Base-by-base conservation (phyloP, 352 stramenopile species). In the Phytopythium litorale region DNA sequence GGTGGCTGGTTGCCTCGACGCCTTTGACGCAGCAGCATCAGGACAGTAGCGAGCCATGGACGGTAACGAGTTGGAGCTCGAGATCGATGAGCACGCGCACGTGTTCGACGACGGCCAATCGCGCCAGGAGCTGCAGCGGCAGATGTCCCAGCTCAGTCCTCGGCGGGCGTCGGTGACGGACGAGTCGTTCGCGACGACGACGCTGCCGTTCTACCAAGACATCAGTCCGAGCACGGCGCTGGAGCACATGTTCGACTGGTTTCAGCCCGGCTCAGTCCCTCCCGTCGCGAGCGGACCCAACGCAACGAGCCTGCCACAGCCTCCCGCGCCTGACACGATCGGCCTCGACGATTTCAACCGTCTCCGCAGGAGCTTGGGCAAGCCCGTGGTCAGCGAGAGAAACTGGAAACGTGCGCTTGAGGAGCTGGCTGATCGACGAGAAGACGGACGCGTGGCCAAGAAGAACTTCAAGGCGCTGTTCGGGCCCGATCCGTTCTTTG, bases 391-490 rank as follows among this genome's bases (percentile, higher is more conserved):
- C 8, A 58, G 40, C 0, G 48, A 70, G 1, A 49, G 52, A 13
- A 64, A 82, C n/a, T 88, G 78, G 78, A 60, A 51, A 15, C 61
- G 62, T 43, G 78, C 76, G n/a, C 51, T 84, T 3, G 70, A 79
- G 19, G 72, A 79, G 56, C 66, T 88, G 1, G 70, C 64, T 0
- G 62, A 64, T 25, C 12, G 43, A 0, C 50, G 66, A 11, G 55
- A 55, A 6, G 56, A 77, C 3, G 28, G 56, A 1, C 49, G 19
- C 11, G 78, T 84, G 3, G 19, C 49, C 6, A 64, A 68, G 55
- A 67, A 58, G 7, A 67, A 84, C 46, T 88, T 88, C 67, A 81
- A 85, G 45, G 74, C 70, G 7, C 65, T 88, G 2, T 88, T 88
- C 60, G 78, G 78, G 0, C 74, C 76, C 7, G 65, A 76, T 16